Percentiles rank a stretch among this genome's conserved stretches.
Evolutionary conservation across 2,329 filamentous ascomycete species (phyloP).

Genomic region (Exophiala dermatitidis): DNA sequence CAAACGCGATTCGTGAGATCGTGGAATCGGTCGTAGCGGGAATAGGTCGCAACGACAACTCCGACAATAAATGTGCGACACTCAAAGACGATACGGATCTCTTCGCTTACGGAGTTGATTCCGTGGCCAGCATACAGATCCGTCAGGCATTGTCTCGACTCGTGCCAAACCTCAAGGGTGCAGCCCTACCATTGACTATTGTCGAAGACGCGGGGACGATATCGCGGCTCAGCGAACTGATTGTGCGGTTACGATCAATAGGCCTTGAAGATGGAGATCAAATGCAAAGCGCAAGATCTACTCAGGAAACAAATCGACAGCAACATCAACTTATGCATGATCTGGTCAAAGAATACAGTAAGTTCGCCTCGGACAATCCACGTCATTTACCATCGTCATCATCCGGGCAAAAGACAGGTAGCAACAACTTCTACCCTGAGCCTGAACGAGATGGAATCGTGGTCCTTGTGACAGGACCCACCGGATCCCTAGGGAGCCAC

Average conservation of each 20-base stretch:
- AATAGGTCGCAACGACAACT: background rate
- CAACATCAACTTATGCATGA: slow-evolving; percentile 40
- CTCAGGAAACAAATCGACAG: slow-evolving; percentile 26
- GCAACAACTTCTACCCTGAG: background rate
- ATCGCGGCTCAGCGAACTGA: slow-evolving; percentile 34
- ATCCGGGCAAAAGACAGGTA: background rate
- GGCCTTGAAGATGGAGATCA: slow-evolving; percentile 17
- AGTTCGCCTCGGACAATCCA: background rate
- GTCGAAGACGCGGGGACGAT: slow-evolving; percentile 55
- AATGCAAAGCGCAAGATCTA: background rate
- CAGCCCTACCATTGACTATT: slow-evolving; percentile 47
- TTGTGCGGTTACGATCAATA: slow-evolving; percentile 27
- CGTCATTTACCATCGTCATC: background rate
- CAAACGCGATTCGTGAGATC: background rate
- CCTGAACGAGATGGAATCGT: background rate
- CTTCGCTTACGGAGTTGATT: slow-evolving; percentile 55
- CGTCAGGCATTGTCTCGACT: slow-evolving; percentile 14
- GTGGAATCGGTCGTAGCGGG: background rate
- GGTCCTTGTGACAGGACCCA: slow-evolving; percentile 52
- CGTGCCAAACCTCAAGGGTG: slow-evolving; percentile 3
- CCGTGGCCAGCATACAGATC: slow-evolving; percentile 51
- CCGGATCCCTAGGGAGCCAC: slow-evolving; percentile 58
- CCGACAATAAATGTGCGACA: slow-evolving; percentile 15
- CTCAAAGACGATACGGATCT: slow-evolving; percentile 43
- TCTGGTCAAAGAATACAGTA: slow-evolving; percentile 37